Base-by-base conservation (phyloP, 495 filamentous ascomycete species). In the Diplogelasinospora grovesii region DNA sequence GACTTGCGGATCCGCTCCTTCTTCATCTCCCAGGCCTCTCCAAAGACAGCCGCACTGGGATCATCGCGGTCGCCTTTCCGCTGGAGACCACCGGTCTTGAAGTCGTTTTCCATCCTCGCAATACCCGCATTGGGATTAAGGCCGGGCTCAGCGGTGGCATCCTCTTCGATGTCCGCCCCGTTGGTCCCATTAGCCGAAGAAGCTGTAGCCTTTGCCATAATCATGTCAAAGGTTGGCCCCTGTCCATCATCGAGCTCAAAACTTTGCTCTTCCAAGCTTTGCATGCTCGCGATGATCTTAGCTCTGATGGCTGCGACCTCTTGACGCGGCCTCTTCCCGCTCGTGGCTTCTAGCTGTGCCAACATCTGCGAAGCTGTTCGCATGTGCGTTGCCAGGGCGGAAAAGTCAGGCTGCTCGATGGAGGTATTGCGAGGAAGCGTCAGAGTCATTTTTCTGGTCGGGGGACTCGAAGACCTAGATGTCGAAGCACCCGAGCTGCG, bases 201-300 rank as follows among this genome's bases (percentile, higher is more conserved):
- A 2, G 69, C 66, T 40, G 56, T 56, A 1, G 70, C 66, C 39
- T 69, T 76, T 14, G 79, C 79, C 54, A 87, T 83, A 43, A 86
- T 85, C 21, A 69, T 70, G 52, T 86, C 83, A 40, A 86, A 86
- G 2, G 78, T 83, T 21, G 83, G 79, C 7, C 73, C 69, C 22
- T 71, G 64, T 8, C 62, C 61, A 45, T 79, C 78, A 38, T 82
- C 74, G 7, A 71, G 53, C 28, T 81, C 71, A 48, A 87, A 87
- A 54, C 74, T 85, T 53, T 87, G 80, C 55, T 87, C 83, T 52
- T 87, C 83, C n/a, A 87, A 70, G 51, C 65, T 82, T 49, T 87
- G 83, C 83, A 87, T 87, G 59, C 82, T 86, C 2, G 83, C 83
- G 46, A 87, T 87, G 48, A 87, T 87, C 61, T 80, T 80, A 9